Conservation (phyloP, 805 yeast species). For the Metschnikowia lunata region DNA sequence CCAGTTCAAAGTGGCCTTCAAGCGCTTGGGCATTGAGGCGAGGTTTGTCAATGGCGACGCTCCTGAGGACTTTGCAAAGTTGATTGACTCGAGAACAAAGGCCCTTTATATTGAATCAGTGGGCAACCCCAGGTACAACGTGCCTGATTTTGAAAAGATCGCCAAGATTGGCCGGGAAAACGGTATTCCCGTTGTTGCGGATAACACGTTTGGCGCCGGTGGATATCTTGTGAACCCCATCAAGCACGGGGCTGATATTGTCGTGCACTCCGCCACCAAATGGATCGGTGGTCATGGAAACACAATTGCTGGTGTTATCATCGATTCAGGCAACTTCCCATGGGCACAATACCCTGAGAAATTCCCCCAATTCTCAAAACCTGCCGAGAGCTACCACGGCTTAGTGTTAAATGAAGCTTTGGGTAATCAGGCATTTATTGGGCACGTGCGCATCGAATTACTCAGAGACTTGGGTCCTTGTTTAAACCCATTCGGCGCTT, state of each 20-base stretch:
- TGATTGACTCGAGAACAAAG: conserved; percentile 80
- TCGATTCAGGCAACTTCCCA: conserved; percentile 91
- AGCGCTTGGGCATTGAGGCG: conserved; percentile 80
- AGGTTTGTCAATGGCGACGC: conserved; percentile 84
- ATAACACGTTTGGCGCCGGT: conserved; percentile 97
- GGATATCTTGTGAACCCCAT: conserved; percentile 83
- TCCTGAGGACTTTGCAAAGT: conserved; percentile 63
- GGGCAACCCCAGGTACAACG: conserved; percentile 89
- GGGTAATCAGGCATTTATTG: conserved; percentile 75
- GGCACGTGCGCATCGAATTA: conserved; percentile 76
- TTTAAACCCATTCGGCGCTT: conserved; percentile 83
- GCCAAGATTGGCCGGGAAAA: conserved; percentile 74
- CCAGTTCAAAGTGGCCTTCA: conserved; percentile 89
- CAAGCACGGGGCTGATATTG: conserved; percentile 86
- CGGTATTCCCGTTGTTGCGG: conserved; percentile 88
- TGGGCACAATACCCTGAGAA: conserved; percentile 81
- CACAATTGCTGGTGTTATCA: conserved; percentile 85
- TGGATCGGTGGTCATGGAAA: conserved; percentile 99
- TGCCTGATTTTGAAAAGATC: conserved; percentile 83
- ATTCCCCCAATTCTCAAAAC: conserved; percentile 87
- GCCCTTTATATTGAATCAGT: conserved; percentile 87
- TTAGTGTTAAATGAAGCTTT: conserved; percentile 74
- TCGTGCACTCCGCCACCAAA: conserved; percentile 92
- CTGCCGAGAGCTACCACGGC: conserved; percentile 94
- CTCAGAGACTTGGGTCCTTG: conserved; percentile 91